Conservation (phyloP, 2,329 filamentous ascomycete genomes). For the Pseudocercospora fijiensis region DNA sequence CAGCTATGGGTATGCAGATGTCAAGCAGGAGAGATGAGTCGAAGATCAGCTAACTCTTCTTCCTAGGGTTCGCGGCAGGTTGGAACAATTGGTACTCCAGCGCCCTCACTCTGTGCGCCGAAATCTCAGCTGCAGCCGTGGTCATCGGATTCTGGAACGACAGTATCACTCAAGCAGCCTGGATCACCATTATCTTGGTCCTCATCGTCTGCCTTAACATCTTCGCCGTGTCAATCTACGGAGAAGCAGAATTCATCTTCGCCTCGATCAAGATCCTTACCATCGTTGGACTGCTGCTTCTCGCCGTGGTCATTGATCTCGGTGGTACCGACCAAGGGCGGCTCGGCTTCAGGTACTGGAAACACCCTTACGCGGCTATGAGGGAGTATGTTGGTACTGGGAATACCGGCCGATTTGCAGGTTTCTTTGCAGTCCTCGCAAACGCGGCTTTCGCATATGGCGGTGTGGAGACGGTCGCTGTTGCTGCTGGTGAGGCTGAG, state of each 20-base stretch:
- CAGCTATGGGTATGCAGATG: slow-evolving; percentile 12
- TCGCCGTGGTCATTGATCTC: slow-evolving; percentile 58
- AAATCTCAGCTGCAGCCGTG: slow-evolving; percentile 65
- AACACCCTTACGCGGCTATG: slow-evolving; percentile 53
- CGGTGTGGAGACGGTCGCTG: slow-evolving; percentile 55
- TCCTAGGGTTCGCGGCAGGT: background rate
- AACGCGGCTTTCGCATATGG: slow-evolving; percentile 53
- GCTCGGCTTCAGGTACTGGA: slow-evolving; percentile 70
- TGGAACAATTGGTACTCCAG: slow-evolving; percentile 46
- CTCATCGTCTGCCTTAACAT: slow-evolving; percentile 63
- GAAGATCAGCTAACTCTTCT: background rate
- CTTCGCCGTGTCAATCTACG: slow-evolving; percentile 52
- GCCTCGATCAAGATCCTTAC: slow-evolving; percentile 53
- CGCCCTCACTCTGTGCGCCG: slow-evolving; percentile 52
- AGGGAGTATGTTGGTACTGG: slow-evolving; percentile 63
- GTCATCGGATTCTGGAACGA: slow-evolving; percentile 61
- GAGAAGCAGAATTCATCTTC: slow-evolving; percentile 55
- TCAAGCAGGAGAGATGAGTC: background rate
- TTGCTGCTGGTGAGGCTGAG: slow-evolving; percentile 56
- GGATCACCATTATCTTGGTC: slow-evolving; percentile 57
- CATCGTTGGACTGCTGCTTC: slow-evolving; percentile 45
- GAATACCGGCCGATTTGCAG: slow-evolving; percentile 54
- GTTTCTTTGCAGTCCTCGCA: slow-evolving; percentile 55
- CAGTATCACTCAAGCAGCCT: slow-evolving; percentile 39
- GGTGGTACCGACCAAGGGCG: slow-evolving; percentile 60